Evolutionary conservation across 2,329 filamentous ascomycete species (phyloP).

Genomic region (Sporothrix globosa): DNA sequence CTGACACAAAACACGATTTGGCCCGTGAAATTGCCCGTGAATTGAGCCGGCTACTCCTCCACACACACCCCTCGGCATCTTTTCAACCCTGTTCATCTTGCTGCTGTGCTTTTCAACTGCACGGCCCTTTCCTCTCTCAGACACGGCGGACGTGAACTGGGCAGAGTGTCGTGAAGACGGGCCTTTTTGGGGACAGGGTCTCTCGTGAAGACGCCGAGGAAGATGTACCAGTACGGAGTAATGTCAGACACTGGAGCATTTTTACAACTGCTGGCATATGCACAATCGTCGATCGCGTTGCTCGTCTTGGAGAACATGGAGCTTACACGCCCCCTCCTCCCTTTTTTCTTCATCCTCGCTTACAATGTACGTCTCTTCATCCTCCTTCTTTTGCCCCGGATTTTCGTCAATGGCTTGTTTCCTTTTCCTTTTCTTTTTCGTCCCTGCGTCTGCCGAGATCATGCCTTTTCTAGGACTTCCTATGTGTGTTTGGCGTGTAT

Average conservation of each 20-base stretch:
- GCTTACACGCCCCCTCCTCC: constrained; percentile 10
- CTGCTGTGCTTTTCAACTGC: not conserved
- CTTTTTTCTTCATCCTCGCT: not conserved
- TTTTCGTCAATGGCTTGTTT: constrained; percentile 29
- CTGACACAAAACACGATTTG: constrained; percentile 28
- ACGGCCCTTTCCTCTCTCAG: not conserved
- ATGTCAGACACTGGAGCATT: not conserved
- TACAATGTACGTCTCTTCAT: not conserved
- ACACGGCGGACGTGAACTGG: not conserved
- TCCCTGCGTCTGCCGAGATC: constrained; percentile 18
- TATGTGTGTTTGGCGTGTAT: not conserved
- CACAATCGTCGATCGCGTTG: constrained; percentile 14
- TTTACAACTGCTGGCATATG: not conserved
- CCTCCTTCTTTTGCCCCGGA: constrained; percentile 24
- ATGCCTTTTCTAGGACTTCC: not conserved
- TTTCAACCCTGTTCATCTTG: not conserved
- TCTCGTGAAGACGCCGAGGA: not conserved
- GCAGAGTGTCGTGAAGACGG: not conserved
- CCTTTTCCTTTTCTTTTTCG: not conserved
- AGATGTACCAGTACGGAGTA: not conserved
- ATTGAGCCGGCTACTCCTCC: constrained; percentile 23
- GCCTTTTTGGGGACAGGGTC: not conserved
- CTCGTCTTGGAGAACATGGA: not conserved
- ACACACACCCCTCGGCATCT: not conserved
- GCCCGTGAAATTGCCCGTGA: constrained; percentile 26